Conservation (phyloP, 2,329 filamentous ascomycete species). For the Ophiostoma piceae region DNA sequence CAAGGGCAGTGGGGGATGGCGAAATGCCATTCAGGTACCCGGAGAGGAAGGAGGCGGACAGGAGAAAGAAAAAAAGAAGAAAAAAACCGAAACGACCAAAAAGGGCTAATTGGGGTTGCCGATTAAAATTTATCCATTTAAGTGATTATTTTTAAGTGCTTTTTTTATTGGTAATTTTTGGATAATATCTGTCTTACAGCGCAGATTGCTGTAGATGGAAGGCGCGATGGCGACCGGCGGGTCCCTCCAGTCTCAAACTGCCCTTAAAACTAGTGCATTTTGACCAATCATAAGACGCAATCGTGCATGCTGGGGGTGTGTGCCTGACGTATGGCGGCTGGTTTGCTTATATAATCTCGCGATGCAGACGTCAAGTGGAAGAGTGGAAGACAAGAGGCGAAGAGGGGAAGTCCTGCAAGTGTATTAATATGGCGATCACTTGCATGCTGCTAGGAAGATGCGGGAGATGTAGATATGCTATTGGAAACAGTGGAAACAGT, state of each 20-base stretch:
- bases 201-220: neutral
- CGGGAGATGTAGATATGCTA: neutral
- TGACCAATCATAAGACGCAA: neutral
- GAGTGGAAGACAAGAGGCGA: neutral
- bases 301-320: constrained; percentile 1
- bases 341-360: neutral
- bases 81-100: neutral
- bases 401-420: neutral
- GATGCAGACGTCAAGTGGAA: neutral
- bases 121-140: neutral
- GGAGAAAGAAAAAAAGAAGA: neutral
- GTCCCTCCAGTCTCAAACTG: neutral
- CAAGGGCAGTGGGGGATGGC: neutral
- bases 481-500: neutral
- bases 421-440: neutral
- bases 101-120: neutral
- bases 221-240: neutral
- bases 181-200: neutral
- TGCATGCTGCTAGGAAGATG: neutral
- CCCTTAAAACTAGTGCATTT: neutral
- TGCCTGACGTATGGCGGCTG: neutral
- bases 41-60: neutral
- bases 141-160: constrained; percentile 9
- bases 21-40: constrained; percentile 1
- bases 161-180: constrained; percentile 3